Percentiles rank a stretch among this genome's conserved stretches.
Evolutionary conservation across 2,329 filamentous ascomycete species (phyloP).

Genomic region (Periglandula ipomoeae): DNA sequence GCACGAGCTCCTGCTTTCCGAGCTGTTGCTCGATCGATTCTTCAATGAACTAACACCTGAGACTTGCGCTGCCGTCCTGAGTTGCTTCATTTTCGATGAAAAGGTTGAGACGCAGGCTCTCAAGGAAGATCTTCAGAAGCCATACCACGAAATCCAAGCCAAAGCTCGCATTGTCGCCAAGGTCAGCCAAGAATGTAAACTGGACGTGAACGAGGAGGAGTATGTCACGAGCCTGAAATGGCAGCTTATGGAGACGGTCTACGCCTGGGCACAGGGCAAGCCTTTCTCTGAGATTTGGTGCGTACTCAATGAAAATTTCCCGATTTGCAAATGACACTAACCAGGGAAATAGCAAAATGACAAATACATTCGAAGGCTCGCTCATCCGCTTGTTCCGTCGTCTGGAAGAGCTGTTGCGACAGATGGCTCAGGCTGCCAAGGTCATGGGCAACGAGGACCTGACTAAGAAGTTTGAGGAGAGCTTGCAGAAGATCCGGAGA

Average conservation of each 20-base stretch:
- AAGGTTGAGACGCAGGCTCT: slow-evolving; percentile 72
- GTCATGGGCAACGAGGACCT: slow-evolving; percentile 97
- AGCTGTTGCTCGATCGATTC: slow-evolving; percentile 92
- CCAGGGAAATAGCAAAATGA: slow-evolving; percentile 74
- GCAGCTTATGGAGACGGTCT: slow-evolving; percentile 95
- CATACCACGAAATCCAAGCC: slow-evolving; percentile 74
- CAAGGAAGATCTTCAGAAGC: slow-evolving; percentile 78
- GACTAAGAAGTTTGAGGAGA: slow-evolving; percentile 82
- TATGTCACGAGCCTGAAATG: slow-evolving; percentile 85
- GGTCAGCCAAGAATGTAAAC: slow-evolving; percentile 88
- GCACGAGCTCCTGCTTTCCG: slow-evolving; percentile 86
- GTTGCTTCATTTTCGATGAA: slow-evolving; percentile 96
- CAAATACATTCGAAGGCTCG: slow-evolving; percentile 93
- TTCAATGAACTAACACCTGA: slow-evolving; percentile 94
- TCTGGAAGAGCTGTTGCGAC: slow-evolving; percentile 84
- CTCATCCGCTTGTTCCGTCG: slow-evolving; percentile 93
- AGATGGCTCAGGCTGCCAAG: slow-evolving; percentile 92
- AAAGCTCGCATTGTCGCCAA: slow-evolving; percentile 87
- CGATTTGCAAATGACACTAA: neutral
- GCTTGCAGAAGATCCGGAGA: slow-evolving; percentile 74
- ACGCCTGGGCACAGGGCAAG: slow-evolving; percentile 81
- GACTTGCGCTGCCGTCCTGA: slow-evolving; percentile 75
- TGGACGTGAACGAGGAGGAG: slow-evolving; percentile 89
- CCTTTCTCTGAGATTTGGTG: slow-evolving; percentile 94
- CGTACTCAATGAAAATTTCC: slow-evolving; percentile 27